phyloP scores from a whole-genome alignment of 202 grass and related monocot genomes.

The Digitaria exilis region DNA sequence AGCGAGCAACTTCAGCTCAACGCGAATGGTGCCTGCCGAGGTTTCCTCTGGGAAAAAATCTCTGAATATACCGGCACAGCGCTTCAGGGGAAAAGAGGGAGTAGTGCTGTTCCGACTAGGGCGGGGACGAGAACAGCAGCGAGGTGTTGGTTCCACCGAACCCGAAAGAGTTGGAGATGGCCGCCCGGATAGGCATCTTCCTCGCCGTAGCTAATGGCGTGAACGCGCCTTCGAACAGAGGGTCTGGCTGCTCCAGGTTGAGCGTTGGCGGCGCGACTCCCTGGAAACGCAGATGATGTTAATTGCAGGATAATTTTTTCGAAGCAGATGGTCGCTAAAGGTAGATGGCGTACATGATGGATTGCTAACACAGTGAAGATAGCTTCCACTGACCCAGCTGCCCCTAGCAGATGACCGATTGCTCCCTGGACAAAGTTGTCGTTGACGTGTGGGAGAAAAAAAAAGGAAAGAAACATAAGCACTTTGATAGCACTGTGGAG shows the following conservation, averaged over 20 bases:
- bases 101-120: conserved; percentile 13
- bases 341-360: conserved; percentile 55
- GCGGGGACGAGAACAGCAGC: conserved; percentile 63
- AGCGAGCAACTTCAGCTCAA: conserved; percentile 11
- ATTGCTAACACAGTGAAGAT: conserved; percentile 86
- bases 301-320: background rate
- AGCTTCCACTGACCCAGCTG: conserved; percentile 89
- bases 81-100: background rate
- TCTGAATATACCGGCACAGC: background rate
- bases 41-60: background rate
- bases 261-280: conserved; percentile 72
- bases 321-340: background rate
- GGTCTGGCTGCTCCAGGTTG: conserved; percentile 72
- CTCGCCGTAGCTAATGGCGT: conserved; percentile 56
- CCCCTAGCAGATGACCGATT: conserved; percentile 87
- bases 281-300: conserved; percentile 34
- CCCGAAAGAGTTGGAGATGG: conserved; percentile 89
- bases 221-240: conserved; percentile 61
- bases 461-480: background rate
- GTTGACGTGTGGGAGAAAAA: background rate
- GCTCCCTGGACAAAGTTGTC: conserved; percentile 60
- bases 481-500: background rate
- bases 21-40: conserved; percentile 23
- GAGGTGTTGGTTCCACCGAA: conserved; percentile 94
- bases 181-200: conserved; percentile 70